Base-by-base conservation (phyloP, 768 basidiomycete genomes). In the Boletus rubropictus region DNA sequence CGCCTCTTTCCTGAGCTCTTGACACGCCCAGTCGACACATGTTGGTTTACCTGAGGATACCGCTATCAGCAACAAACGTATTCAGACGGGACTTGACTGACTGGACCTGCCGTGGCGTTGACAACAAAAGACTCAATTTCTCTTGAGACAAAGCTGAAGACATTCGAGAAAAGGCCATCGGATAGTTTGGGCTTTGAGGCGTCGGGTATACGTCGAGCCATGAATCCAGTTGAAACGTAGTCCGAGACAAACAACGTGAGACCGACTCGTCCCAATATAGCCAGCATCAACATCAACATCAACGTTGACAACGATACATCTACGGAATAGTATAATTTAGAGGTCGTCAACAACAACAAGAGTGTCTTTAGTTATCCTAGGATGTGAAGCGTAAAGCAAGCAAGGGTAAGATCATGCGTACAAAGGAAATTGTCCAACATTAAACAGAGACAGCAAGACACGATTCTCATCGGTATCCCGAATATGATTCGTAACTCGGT, bases 101-200 rank as follows among this genome's bases (percentile, higher is more conserved):
- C 55, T 51, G 48, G 39, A 21, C 44, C 48, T 8, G 52, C 82
- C 8, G 82, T 79, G 39, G 87, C 87, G 56, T 71, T 82, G 17
- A 75, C 66, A 21, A 89, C 73, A 62, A 90, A 89, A 10, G 80
- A 80, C 38, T 80, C 80, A 31, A 89, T 59, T 62, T 90, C 87
- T 41, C 79, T 72, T 10, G 85, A 79, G 5, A 90, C 77, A 60
- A 81, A 86, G 61, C 68, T 75, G 53, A 88, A 72, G 5, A 89
- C 82, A 52, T 79, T 80, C 1, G 81, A 78, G 18, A 86, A 54
- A 3, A 84, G 56, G 34, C 82, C 78, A 15, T 7, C n/a, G 21
- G 57, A 34, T 17, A 39, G 14, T 39, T 48, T 49, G 12, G 55
- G 27, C 24, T 25, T 46, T 32, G 39, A 0, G 12, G 45, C 18